Base-by-base conservation (phyloP, 2,329 filamentous ascomycete genomes). In the Verticillium klebahnii region DNA sequence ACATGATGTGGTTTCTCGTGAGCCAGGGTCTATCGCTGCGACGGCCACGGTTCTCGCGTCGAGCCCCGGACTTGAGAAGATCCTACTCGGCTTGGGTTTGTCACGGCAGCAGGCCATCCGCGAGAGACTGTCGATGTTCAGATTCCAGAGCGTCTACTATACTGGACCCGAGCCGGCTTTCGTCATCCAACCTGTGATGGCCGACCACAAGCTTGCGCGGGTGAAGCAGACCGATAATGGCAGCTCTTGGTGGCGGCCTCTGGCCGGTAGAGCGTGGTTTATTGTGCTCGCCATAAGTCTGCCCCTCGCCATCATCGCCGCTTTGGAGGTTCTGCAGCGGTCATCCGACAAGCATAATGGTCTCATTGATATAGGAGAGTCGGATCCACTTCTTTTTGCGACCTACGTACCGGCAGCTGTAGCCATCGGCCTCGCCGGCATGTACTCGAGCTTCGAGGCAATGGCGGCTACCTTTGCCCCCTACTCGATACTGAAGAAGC, bases 371-470 rank as follows among this genome's bases (percentile, higher is more conserved):
- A 50, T 67, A n/a, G 61, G 56, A 11, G 64, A 61, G 29, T 54
- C 57, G 17, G 64, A 64, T 34, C 58, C 66, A 1, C 64, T 69
- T 3, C 66, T 70, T 15, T 67, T 72, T 32, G 70, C 68, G 17
- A 73, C 72, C 14, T 74, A 72, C 29, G 60, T 74, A 11, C 71
- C 68, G 1, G 67, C 64, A 34, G 60, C 57, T 17, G 57, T 62
- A 29, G 60, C 60, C 6, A 40, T 62, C 6, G 31, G 11, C 52
- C n/a, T 70, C 1, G 62, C 65, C 1, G 67, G 67, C 36, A 68
- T 68, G 66, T 69, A 69, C 45, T 63, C 67, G 5, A 64, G 62
- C 11, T 59, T 69, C 9, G 67, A 64, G 58, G 60, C 65, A 2
- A 67, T 64, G 59, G 62, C 65, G 6, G 67, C 68, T 19, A 57